phyloP scores from a whole-genome alignment of 768 basidiomycete species.

The Cystoderma amianthinum region DNA sequence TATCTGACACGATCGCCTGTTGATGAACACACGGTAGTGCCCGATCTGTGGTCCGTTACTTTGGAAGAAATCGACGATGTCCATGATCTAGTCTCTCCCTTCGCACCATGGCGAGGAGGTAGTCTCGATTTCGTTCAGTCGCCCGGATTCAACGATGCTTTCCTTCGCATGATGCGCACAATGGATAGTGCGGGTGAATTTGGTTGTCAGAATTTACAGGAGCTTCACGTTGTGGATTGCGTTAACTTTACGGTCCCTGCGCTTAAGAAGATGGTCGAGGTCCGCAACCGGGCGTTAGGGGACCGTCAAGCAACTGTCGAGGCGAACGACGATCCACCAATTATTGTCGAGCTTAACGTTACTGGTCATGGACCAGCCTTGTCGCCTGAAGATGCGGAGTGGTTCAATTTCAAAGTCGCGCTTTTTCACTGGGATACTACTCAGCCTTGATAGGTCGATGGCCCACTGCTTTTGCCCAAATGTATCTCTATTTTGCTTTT shows the following conservation, averaged over 20 bases:
- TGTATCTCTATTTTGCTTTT: too few relatives aligned
- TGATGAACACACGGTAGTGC: constrained; percentile 7
- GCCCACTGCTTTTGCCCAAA: neutral
- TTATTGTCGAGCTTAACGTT: constrained; percentile 2
- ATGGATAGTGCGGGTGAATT: neutral
- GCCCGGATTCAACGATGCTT: constrained; percentile 8
- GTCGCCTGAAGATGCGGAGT: neutral
- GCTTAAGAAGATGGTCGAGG: constrained; percentile 8
- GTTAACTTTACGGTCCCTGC: constrained; percentile 9
- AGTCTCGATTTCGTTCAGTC: constrained; percentile 10
- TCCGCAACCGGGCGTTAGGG: constrained; percentile 6
- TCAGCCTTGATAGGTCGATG: neutral
- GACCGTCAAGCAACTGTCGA: constrained; percentile 1
- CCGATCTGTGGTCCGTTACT: constrained; percentile 7
- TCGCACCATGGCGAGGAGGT: constrained; percentile 11
- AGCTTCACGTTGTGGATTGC: constrained; percentile 11
- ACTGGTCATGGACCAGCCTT: constrained; percentile 1
- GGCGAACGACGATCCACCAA: neutral
- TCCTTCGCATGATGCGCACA: constrained; percentile 6
- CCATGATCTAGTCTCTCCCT: constrained; percentile 5
- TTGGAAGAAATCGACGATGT: constrained; percentile 8
- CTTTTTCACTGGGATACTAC: constrained; percentile 3
- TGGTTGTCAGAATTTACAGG: constrained; percentile 8
- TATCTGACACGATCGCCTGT: constrained; percentile 8
- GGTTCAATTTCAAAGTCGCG: constrained; percentile 1